phyloP scores from a whole-genome alignment of 2,329 filamentous ascomycete species.

The Sclerotinia trifoliorum region DNA sequence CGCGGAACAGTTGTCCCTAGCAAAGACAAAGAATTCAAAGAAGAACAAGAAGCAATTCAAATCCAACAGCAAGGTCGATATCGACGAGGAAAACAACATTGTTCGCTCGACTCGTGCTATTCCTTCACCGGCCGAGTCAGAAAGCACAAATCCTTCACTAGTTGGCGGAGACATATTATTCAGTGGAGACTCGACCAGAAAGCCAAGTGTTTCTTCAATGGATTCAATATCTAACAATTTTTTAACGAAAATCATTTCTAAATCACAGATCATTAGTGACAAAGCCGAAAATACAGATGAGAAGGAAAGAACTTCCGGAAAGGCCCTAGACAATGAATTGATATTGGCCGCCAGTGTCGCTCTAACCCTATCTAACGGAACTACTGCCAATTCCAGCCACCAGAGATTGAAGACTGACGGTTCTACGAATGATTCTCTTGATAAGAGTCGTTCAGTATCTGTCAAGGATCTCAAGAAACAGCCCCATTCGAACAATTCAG shows the following conservation, averaged over 20 bases:
- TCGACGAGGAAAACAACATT: neutral
- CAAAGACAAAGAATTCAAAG: slow-evolving; percentile 13
- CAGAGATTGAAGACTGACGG: neutral
- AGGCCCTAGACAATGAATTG: neutral
- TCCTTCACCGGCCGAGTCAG: slow-evolving; percentile 5
- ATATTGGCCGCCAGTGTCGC: neutral
- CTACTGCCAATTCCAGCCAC: neutral
- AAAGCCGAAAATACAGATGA: neutral
- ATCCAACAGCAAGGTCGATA: slow-evolving; percentile 2
- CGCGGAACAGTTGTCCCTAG: slow-evolving; percentile 3
- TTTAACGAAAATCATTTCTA: neutral
- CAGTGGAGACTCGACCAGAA: slow-evolving; percentile 24
- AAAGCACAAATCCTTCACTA: neutral
- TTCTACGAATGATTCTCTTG: neutral
- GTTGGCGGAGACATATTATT: slow-evolving; percentile 23
- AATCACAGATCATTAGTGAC: neutral
- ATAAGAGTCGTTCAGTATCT: slow-evolving; percentile 1
- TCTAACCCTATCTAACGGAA: neutral
- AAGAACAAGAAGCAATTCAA: slow-evolving; percentile 22
- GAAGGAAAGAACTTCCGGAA: neutral
- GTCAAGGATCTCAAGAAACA: slow-evolving; percentile 18
- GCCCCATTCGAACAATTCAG: slow-evolving; percentile 14
- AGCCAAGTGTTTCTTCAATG: slow-evolving; percentile 21
- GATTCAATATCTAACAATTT: neutral
- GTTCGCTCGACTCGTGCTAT: neutral